Conservation (phyloP, 148 eudicot species). For the Camellia japonica region DNA sequence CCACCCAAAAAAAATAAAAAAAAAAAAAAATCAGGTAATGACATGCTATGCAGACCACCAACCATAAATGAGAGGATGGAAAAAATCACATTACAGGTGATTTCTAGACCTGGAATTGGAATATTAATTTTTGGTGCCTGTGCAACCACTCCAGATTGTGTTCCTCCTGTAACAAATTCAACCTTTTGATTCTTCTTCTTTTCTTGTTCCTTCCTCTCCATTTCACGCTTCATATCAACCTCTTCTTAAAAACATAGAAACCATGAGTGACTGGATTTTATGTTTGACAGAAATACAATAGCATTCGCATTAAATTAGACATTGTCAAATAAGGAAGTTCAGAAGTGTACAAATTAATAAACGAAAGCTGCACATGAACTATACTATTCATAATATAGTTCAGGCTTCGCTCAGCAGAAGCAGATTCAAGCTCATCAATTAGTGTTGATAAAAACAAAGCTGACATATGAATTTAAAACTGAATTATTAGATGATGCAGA, state of each 20-base stretch:
- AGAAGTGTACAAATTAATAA: background rate
- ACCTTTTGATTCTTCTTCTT: conserved; percentile 77
- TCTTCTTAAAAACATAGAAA: conserved; percentile 40
- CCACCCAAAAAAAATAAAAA: background rate
- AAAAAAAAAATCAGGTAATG: conserved; percentile 4
- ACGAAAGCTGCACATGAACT: background rate
- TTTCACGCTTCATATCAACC: conserved; percentile 85
- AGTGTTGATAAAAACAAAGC: background rate
- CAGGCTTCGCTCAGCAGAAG: background rate
- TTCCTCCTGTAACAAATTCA: conserved; percentile 69
- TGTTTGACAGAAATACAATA: background rate
- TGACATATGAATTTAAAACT: background rate
- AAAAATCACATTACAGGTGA: background rate
- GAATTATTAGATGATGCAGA: too few relatives aligned
- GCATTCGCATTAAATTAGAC: background rate
- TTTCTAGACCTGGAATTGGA: conserved; percentile 59
- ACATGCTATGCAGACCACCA: background rate
- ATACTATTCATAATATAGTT: background rate
- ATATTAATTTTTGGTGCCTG: conserved; percentile 52
- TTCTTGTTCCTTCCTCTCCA: conserved; percentile 90
- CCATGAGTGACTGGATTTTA: background rate
- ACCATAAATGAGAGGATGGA: background rate
- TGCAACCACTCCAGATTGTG: conserved; percentile 48
- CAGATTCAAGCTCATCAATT: background rate
- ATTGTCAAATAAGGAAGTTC: background rate